Evolutionary conservation across 2,329 filamentous ascomycete species (phyloP).

Genomic region (Corniculantispora saksenae): DNA sequence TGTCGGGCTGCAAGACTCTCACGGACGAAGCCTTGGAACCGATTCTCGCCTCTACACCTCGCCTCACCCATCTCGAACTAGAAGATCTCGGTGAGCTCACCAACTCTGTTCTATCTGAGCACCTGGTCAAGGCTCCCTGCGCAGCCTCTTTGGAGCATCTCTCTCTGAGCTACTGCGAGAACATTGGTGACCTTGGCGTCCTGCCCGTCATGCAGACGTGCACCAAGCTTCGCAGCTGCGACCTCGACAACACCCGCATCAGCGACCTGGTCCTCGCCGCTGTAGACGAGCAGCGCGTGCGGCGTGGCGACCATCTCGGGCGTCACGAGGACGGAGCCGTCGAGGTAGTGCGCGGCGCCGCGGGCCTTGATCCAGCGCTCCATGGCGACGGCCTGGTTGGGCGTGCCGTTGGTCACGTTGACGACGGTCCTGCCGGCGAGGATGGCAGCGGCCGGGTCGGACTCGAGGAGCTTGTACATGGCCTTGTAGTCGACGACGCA

Average conservation of each 20-base stretch:
- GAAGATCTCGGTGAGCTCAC: constrained; percentile 81
- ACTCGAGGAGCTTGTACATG: constrained; percentile 20
- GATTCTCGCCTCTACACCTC: constrained; percentile 73
- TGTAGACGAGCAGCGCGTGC: constrained; percentile 25
- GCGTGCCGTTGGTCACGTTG: constrained; percentile 33
- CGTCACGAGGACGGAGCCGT: constrained; percentile 33
- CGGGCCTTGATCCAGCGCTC: constrained; percentile 20
- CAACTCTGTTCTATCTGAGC: constrained; percentile 69
- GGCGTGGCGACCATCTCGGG: constrained; percentile 30
- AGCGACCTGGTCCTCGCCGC: constrained; percentile 73
- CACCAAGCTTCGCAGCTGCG: constrained; percentile 66
- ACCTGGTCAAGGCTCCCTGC: constrained; percentile 76
- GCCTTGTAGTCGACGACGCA: constrained; percentile 30
- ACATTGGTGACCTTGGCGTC: constrained; percentile 79
- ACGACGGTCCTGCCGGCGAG: constrained; percentile 27
- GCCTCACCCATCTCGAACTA: constrained; percentile 82
- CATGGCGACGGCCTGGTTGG: constrained; percentile 25
- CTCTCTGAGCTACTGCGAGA: constrained; percentile 88
- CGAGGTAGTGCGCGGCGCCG: constrained; percentile 26
- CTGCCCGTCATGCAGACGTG: constrained; percentile 79
- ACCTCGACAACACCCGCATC: constrained; percentile 91
- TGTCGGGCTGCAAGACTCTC: constrained; percentile 75
- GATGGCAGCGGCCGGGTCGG: background rate
- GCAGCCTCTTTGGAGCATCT: constrained; percentile 73
- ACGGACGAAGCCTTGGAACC: constrained; percentile 72